phyloP scores from a whole-genome alignment of 257 asterid species.

The Nicotiana attenuata region DNA sequence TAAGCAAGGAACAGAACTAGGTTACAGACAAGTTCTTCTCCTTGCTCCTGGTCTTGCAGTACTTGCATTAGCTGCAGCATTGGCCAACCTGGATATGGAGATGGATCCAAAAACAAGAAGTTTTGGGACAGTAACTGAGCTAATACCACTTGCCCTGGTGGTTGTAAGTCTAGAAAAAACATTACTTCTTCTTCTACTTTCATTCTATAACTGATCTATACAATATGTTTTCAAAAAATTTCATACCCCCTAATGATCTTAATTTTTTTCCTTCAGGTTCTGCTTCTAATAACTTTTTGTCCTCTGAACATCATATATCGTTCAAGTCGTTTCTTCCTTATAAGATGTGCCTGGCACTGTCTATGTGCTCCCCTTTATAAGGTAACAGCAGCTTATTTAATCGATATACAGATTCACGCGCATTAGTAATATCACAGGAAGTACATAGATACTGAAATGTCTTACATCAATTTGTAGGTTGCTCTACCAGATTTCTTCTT shows the following conservation, averaged over 20 bases:
- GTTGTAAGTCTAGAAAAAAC: slow-evolving; percentile 33
- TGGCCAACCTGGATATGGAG: slow-evolving; percentile 77
- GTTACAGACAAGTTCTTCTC: slow-evolving; percentile 68
- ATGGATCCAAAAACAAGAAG: slow-evolving; percentile 47
- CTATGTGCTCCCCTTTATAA: slow-evolving; percentile 77
- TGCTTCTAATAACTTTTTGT: slow-evolving; percentile 51
- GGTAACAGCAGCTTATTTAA: slow-evolving; percentile 28
- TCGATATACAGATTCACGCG: background rate
- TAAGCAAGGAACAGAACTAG: slow-evolving; percentile 66
- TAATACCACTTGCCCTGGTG: slow-evolving; percentile 61
- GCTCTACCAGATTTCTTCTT: slow-evolving; percentile 71
- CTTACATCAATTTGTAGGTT: slow-evolving; percentile 35
- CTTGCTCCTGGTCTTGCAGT: slow-evolving; percentile 67
- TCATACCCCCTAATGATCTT: background rate
- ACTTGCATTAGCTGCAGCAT: slow-evolving; percentile 34
- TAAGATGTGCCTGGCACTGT: slow-evolving; percentile 57
- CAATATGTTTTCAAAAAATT: background rate
- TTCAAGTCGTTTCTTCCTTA: slow-evolving; percentile 56
- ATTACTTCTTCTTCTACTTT: background rate
- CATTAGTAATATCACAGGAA: background rate
- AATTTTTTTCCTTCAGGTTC: slow-evolving; percentile 27
- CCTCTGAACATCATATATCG: slow-evolving; percentile 73
- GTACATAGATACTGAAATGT: background rate
- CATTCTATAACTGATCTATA: background rate
- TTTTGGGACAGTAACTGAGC: slow-evolving; percentile 39